Base-by-base conservation (phyloP, 305 asterid genomes). In the Striga hermonthica region DNA sequence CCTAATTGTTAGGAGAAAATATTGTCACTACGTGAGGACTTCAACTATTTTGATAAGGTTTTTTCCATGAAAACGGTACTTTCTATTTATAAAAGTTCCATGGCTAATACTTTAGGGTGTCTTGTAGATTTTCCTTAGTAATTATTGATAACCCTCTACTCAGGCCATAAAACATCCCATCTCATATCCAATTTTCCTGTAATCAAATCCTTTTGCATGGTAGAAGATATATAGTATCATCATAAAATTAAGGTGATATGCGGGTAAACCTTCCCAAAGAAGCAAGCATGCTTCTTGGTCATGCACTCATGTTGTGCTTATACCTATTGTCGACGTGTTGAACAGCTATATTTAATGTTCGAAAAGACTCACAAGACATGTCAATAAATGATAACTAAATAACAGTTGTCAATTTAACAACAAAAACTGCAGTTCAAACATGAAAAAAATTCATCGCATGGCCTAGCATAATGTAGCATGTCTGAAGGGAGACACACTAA, bases 401-500 rank as follows among this genome's bases (percentile, higher is more conserved):
- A 2, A 40, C 22, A 43, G 15, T 16, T 61, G 39, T 60, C 55
- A 41, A 43, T 39, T 61, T 61, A 38, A 59, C 11, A 38, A 16
- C 50, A 28, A 16, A 60, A 61, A 43, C 9, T 43, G 22, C 28
- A 49, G 39, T 22, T 64, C 13, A 39, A 53, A 37, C 9, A 37
- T 11, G 39, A 50, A 52, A 65, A 22, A 1, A 7, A 34, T 48
- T 9, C 50, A 35, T 3, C 13, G 34, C 45, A 62, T 45, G 67
- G 31, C 31, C 9, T 45, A 62, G 44, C 56, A 62, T 43, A 50
- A 47, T 62, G 55, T 45, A 45, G 31, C 49, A 56, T 11, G 39
- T 50, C 14, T 34, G 57, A 62, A 61, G 55, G 65, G 9, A n/a
- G 7, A 47, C 57, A 2, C 16, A n/a, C 61, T 31, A 56, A 56